phyloP scores from a whole-genome alignment of 495 filamentous ascomycete genomes.

The Tuber melanosporum region DNA sequence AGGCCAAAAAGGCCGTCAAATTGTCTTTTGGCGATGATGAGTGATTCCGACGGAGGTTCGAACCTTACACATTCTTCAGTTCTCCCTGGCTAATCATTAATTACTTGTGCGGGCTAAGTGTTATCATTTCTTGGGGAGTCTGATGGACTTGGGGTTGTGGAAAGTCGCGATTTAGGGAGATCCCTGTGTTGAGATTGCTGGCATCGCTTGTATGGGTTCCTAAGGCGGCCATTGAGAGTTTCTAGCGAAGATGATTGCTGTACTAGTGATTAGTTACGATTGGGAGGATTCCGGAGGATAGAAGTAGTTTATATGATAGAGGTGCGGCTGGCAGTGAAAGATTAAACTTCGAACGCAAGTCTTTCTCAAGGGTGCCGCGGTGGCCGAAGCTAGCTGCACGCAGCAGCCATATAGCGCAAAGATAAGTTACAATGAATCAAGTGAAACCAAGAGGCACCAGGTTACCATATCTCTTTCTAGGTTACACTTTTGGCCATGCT shows the following conservation, averaged over 20 bases:
- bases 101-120: background rate
- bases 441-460: background rate
- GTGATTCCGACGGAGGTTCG: background rate
- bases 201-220: background rate
- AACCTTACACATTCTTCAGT: background rate
- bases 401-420: background rate
- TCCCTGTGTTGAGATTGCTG: background rate
- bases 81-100: background rate
- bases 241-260: background rate
- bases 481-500: background rate
- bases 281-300: background rate
- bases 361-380: background rate
- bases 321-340: background rate
- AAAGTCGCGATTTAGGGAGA: background rate
- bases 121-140: background rate
- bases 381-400: background rate
- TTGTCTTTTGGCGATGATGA: constrained; percentile 39
- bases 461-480: background rate
- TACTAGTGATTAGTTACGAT: background rate
- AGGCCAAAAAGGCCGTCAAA: constrained; percentile 33
- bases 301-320: background rate
- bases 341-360: background rate
- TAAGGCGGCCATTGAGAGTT: background rate
- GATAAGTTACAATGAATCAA: background rate
- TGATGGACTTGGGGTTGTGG: background rate